Evolutionary conservation across 2,329 filamentous ascomycete species (phyloP), one percentile per base, ranked within the genome.

Genomic region (Colletotrichum gloeosporioides): DNA sequence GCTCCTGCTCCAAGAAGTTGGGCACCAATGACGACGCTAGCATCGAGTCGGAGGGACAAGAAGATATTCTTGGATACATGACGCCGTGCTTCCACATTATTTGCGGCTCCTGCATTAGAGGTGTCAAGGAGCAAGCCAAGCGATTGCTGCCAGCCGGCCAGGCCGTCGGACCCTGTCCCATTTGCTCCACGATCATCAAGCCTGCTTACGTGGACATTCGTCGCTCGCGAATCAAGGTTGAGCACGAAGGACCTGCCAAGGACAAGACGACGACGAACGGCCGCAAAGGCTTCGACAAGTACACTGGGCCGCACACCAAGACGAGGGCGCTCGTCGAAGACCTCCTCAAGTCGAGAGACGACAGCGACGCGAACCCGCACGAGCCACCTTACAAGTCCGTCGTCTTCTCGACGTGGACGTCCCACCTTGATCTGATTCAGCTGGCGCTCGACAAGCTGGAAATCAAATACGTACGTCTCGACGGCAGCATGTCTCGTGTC

Each of bases 381-480:
- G 92, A 96, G 81, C 90, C 92, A 1, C 96, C 96, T 0, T 94
- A 95, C 85, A 99, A 98, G 84, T 97, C 95, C 31, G 96, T 99
- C 16, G 93, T 99, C 8, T 99, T 99, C 85, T 98, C 96, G 0
- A 93, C 93, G n/a, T 99, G 97, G 96, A 99, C 97, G 0, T 93
- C 94, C 0, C 96, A 99, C 82, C 91, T 99, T 18, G 96, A 99
- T 83, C 91, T 99, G 25, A 98, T 99, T 79, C 93, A 97, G 82
- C 89, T 95, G 66, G 96, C 96, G 0, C 89, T 99, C 16, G 89
- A 92, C 34, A 89, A 91, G 66, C 90, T 90, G 13, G 88, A 89
- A 12, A 95, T 98, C 83, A 87, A 85, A 2, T 96, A 92, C 82
- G 92, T 92, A 6, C 94, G 97, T n/a, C 92, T 99, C 3, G 97